phyloP scores from a whole-genome alignment of 2,329 filamentous ascomycete genomes.

The Fusarium sacchari region DNA sequence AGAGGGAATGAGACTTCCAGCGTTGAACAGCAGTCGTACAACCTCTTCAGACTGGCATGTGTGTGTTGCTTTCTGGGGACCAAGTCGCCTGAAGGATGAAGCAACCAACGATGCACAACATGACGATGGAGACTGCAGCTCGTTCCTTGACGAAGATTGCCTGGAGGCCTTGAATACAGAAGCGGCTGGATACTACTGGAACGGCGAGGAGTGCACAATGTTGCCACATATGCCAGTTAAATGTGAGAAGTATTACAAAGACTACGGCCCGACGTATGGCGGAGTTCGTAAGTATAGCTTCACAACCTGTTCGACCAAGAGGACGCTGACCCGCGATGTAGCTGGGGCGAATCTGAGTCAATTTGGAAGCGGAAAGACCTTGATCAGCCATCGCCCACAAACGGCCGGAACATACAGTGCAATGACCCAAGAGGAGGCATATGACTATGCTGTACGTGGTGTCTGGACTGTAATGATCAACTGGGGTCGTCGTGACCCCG shows the following conservation, averaged over 20 bases:
- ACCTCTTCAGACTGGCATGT: slow-evolving; percentile 13
- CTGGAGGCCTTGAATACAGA: background rate
- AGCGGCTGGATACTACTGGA: background rate
- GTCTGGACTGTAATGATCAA: slow-evolving; percentile 23
- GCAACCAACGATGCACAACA: slow-evolving; percentile 4
- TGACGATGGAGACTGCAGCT: slow-evolving; percentile 19
- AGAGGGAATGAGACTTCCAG: slow-evolving; percentile 5
- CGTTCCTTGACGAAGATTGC: slow-evolving; percentile 18
- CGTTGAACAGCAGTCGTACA: background rate
- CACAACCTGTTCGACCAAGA: background rate
- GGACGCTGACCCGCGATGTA: background rate
- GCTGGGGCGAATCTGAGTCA: slow-evolving; percentile 1
- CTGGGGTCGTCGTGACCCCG: slow-evolving; percentile 1
- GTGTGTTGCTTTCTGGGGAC: slow-evolving; percentile 3
- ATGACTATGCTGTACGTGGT: slow-evolving; percentile 15
- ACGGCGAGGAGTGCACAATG: background rate
- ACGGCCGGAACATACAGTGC: background rate
- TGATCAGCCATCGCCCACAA: background rate
- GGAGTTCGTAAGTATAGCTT: background rate
- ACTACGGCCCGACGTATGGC: background rate
- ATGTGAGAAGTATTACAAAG: slow-evolving; percentile 8
- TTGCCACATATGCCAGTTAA: background rate
- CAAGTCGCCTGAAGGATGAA: background rate
- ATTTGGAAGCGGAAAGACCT: slow-evolving; percentile 2
- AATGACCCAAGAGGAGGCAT: slow-evolving; percentile 14